Percentiles rank a stretch among this genome's conserved stretches.
Evolutionary conservation across 2,329 filamentous ascomycete species (phyloP).

Genomic region (Cadophora malorum): DNA sequence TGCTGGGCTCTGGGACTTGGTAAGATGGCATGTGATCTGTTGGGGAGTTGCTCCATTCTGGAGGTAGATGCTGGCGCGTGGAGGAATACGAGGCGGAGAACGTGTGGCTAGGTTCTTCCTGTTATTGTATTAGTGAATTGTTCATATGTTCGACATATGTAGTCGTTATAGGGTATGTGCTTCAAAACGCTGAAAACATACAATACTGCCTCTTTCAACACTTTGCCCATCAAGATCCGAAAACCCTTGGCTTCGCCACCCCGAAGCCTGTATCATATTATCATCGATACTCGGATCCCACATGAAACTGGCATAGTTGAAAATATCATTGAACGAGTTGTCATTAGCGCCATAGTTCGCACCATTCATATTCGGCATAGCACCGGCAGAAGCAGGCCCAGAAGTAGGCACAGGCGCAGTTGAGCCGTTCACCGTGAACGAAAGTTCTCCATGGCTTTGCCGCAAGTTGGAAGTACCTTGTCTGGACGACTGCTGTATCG

Average conservation of each 20-base stretch:
- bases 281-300: slow-evolving; percentile 50
- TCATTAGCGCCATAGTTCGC: slow-evolving; percentile 9
- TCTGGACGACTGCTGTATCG: slow-evolving; percentile 26
- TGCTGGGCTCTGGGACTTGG: not conserved
- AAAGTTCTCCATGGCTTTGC: not conserved
- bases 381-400: slow-evolving; percentile 8
- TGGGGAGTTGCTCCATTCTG: not conserved
- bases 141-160: no score
- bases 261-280: slow-evolving; percentile 41
- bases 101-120: slow-evolving; percentile 27
- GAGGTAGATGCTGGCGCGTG: slow-evolving; percentile 26
- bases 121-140: not conserved
- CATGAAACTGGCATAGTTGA: slow-evolving; percentile 57
- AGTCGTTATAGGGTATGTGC: no score
- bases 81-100: slow-evolving; percentile 28
- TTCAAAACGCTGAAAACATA: not conserved
- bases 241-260: slow-evolving; percentile 25
- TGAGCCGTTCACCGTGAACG: not conserved
- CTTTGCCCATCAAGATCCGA: slow-evolving; percentile 20
- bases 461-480: slow-evolving; percentile 2
- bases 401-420: not conserved
- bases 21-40: not conserved
- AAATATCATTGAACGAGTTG: slow-evolving; percentile 46
- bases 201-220: slow-evolving; percentile 11
- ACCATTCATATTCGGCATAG: slow-evolving; percentile 7